Percentiles rank a stretch among this genome's conserved stretches.
Conservation (phyloP, 441 rosid species). For the Metrosideros polymorpha region DNA sequence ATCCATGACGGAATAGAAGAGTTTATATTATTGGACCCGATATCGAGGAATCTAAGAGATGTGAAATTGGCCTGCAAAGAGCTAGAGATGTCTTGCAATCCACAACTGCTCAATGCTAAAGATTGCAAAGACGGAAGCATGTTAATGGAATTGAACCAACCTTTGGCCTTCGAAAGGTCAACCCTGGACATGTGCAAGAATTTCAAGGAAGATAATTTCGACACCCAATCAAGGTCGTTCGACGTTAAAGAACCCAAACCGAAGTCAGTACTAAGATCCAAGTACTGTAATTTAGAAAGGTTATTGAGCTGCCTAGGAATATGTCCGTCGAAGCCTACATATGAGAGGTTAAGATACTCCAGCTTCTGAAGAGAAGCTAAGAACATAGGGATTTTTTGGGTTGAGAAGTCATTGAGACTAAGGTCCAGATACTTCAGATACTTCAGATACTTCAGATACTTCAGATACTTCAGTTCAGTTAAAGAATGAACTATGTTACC, state of each 20-base stretch:
- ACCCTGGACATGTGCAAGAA: background rate
- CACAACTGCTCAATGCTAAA: accelerated
- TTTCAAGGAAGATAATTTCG: background rate
- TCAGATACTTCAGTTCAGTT: accelerated
- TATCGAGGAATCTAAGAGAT: background rate
- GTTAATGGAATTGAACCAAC: accelerated
- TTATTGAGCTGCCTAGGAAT: background rate
- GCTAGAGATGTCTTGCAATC: background rate
- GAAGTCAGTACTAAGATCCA: accelerated
- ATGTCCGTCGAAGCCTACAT: accelerated
- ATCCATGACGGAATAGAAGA: background rate
- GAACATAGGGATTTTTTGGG: background rate
- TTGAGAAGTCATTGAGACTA: background rate
- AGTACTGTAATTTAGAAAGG: background rate
- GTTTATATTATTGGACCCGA: background rate
- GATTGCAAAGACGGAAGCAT: background rate
- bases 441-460: no score
- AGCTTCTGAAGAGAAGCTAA: background rate
- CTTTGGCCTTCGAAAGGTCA: accelerated
- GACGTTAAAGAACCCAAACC: accelerated
- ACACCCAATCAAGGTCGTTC: accelerated
- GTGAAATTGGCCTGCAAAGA: background rate
- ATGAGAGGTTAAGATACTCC: background rate
- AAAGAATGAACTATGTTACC: background rate
- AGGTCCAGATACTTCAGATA: background rate